Conservation (phyloP, 345 rosid species). For the Kernera saxatilis region DNA sequence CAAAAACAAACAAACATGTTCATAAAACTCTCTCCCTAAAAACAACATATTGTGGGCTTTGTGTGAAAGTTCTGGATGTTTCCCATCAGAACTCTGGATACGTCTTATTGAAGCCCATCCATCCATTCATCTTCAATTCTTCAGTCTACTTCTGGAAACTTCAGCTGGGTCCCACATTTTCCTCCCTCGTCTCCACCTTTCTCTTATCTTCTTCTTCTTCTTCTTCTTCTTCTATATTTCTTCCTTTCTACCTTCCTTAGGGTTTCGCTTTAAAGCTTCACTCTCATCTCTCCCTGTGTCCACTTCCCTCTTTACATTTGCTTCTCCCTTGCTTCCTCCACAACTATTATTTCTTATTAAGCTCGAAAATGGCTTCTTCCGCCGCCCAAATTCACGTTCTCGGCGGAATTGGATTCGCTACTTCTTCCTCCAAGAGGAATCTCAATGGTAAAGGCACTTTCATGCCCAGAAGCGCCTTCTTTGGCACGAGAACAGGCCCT, state of each 20-base stretch:
- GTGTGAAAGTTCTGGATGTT: too few species aligned
- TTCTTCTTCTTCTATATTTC: conserved; percentile 15
- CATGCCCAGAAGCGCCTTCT: conserved; percentile 43
- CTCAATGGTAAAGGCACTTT: not conserved
- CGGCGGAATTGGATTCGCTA: conserved; percentile 42
- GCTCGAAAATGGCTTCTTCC: conserved; percentile 57
- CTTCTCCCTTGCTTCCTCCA: not conserved
- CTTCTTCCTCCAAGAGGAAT: conserved; percentile 24
- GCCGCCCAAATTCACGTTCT: conserved; percentile 71
- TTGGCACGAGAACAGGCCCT: conserved; percentile 39
- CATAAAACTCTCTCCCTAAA: too few species aligned
- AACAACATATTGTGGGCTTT: too few species aligned
- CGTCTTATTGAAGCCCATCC: too few species aligned
- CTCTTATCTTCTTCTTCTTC: conserved; percentile 32
- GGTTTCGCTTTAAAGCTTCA: not conserved
- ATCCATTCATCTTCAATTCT: too few species aligned
- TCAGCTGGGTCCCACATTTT: not conserved
- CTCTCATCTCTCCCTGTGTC: not conserved
- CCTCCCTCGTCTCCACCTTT: conserved; percentile 4
- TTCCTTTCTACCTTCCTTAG: not conserved
- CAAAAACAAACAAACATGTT: too few species aligned
- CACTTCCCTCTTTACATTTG: too few species aligned
- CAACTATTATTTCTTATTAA: not conserved
- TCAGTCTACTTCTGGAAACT: conserved; percentile 3
- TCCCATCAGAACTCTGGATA: too few species aligned